Evolutionary conservation across 2,329 filamentous ascomycete species (phyloP), one percentile per base, ranked within the genome.

Genomic region (Dissoconium aciculare): DNA sequence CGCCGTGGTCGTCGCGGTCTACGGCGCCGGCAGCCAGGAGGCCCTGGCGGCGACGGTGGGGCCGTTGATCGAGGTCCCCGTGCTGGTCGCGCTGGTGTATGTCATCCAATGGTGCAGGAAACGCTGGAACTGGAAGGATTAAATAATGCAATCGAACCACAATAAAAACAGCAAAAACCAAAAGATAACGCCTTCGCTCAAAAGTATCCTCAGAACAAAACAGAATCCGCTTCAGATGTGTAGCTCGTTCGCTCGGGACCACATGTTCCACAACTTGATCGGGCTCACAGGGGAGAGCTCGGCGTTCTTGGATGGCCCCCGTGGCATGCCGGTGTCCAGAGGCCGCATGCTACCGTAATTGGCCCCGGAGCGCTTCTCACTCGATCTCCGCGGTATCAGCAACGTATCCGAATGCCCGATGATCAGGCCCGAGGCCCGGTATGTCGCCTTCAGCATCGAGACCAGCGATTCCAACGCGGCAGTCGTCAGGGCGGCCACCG

Each of bases 11-110:
- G 74, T 91, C 3, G 78, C 82, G 0, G 77, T 76, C 0, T 91
- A 78, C 55, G 83, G 82, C 0, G 65, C 75, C 0, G 58, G 77
- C 26, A 85, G 78, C 44, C 73, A 83, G 28, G 75, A 91, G 54
- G 82, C 82, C 0, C 59, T 92, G 21, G 81, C 83, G 1, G 65
- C 78, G 5, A 89, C 82, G 0, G 81, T 91, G 1, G 82, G 82
- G 0, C 83, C 83, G 3, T 54, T 91, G 40, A 77, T 92, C 28
- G 82, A 92, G 49, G 82, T 91, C 2, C 82, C 81, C 0, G 80
- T 91, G 2, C 51, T 91, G 36, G 46, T 92, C 8, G 73, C 63
- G 0, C 52, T 91, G 45, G 82, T 92, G 2, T 87, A 89, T 60
- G 57, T 77, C 0, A 64, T 81, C 6, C 73, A 64, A 42, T 72